Evolutionary conservation across 2,329 filamentous ascomycete species (phyloP).

Genomic region (Triangularia verruculosa): DNA sequence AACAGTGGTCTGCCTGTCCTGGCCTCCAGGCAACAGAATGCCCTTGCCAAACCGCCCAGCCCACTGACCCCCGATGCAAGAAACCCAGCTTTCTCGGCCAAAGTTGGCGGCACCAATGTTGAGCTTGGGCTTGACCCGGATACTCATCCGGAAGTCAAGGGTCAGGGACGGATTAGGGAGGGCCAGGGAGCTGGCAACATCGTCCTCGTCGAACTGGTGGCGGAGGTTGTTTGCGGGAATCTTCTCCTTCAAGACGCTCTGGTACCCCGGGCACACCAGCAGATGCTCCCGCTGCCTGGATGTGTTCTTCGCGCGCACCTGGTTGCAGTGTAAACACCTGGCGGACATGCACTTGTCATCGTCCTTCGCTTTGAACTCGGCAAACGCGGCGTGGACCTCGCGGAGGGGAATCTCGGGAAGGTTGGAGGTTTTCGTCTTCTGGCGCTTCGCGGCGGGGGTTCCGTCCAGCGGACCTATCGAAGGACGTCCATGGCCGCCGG

Average conservation of each 20-base stretch:
- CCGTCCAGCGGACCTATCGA: conserved; percentile 18
- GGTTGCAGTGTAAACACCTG: conserved; percentile 25
- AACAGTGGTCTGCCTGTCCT: conserved; percentile 25
- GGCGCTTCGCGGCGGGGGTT: conserved; percentile 24
- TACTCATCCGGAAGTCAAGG: conserved; percentile 29
- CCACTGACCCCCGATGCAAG: conserved; percentile 27
- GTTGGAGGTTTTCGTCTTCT: conserved; percentile 24
- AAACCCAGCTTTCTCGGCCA: conserved; percentile 26
- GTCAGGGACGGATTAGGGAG: conserved; percentile 23
- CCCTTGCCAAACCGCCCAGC: conserved; percentile 29
- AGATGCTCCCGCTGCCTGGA: conserved; percentile 29
- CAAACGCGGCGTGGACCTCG: conserved; percentile 29
- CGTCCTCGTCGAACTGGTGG: conserved; percentile 28
- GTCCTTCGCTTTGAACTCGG: conserved; percentile 26
- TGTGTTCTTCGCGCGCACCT: conserved; percentile 29
- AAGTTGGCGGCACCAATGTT: conserved; percentile 18
- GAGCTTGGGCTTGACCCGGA: conserved; percentile 27
- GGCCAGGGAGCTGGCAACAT: conserved; percentile 25
- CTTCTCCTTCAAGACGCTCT: conserved; percentile 25
- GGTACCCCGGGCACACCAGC: conserved; percentile 25
- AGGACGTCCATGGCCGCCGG: conserved; percentile 1
- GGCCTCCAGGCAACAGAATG: conserved; percentile 25
- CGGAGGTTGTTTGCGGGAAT: conserved; percentile 27
- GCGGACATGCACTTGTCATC: conserved; percentile 27
- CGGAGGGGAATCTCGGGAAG: conserved; percentile 25